A percentile compares a stretch with the other conserved stretches of the same genome.
phyloP scores from a whole-genome alignment of 75 land plant genomes.

The Chamaecyparis obtusa region DNA sequence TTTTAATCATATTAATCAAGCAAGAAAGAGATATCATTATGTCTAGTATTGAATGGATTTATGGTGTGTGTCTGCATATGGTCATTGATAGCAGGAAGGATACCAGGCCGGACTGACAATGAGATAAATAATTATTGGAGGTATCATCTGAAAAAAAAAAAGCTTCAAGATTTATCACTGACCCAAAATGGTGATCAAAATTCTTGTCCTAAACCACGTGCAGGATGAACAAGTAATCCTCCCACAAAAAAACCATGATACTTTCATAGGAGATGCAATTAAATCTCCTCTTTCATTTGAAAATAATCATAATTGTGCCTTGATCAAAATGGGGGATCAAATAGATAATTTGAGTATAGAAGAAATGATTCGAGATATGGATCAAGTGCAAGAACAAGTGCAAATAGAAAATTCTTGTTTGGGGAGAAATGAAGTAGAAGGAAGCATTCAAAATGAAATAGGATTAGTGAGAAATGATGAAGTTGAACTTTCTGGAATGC shows the following conservation, averaged over 20 bases:
- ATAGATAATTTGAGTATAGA: neutral
- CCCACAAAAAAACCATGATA: too few relatives aligned
- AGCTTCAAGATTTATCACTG: neutral
- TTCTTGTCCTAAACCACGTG: neutral
- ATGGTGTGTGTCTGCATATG: neutral
- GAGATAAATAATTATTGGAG: neutral
- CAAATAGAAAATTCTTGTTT: too few relatives aligned
- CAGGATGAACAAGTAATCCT: neutral
- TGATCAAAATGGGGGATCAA: neutral
- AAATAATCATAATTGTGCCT: neutral
- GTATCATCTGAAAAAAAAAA: neutral
- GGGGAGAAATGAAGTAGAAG: neutral
- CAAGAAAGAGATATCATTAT: too few relatives aligned
- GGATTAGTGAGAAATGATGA: neutral
- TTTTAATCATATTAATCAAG: too few relatives aligned
- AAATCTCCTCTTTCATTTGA: too few relatives aligned
- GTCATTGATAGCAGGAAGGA: neutral
- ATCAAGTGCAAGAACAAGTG: neutral
- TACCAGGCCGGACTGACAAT: neutral
- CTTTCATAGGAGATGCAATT: too few relatives aligned
- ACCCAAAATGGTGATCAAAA: neutral
- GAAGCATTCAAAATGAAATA: neutral
- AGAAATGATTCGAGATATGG: slow-evolving; percentile 8
- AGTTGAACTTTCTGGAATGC: neutral
- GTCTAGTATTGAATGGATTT: too few relatives aligned